Evolutionary conservation across 139 green algal species (phyloP).

Genomic region (Ettlia oleoabundans): DNA sequence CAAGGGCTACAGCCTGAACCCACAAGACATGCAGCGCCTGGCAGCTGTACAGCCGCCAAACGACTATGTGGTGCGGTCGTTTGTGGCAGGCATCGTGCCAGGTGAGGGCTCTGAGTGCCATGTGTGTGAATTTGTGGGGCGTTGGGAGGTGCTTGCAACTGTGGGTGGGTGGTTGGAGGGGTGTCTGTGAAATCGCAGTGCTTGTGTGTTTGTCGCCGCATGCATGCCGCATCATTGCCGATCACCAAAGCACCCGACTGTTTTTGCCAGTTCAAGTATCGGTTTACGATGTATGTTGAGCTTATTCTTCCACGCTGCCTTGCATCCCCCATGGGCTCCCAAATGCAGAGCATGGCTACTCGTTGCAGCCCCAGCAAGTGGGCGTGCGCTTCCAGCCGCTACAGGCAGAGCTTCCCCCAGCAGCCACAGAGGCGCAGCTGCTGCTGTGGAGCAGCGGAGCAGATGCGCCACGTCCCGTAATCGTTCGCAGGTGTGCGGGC

Average conservation of each 20-base stretch:
- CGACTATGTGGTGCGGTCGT: background rate
- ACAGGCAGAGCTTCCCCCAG: background rate
- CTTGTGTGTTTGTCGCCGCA: no score
- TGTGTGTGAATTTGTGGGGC: background rate
- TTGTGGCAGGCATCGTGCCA: background rate
- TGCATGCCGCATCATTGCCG: no score
- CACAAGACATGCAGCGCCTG: background rate
- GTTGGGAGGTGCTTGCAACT: background rate
- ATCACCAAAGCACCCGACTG: no score
- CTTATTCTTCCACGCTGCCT: background rate
- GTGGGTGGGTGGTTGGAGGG: background rate
- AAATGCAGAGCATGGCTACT: background rate
- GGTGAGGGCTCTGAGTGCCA: background rate
- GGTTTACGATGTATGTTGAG: no score
- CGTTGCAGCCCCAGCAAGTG: background rate
- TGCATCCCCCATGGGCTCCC: background rate
- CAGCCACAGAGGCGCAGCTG: background rate
- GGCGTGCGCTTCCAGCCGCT: background rate
- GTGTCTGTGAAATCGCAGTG: no score
- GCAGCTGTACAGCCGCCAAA: background rate
- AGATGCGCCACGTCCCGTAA: background rate
- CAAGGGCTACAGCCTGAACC: slow-evolving; percentile 7
- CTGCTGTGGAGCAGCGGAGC: background rate
- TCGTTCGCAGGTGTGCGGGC: background rate
- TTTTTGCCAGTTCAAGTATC: no score